phyloP scores from a whole-genome alignment of 441 rosid genomes.

The Lepidium campestre region DNA sequence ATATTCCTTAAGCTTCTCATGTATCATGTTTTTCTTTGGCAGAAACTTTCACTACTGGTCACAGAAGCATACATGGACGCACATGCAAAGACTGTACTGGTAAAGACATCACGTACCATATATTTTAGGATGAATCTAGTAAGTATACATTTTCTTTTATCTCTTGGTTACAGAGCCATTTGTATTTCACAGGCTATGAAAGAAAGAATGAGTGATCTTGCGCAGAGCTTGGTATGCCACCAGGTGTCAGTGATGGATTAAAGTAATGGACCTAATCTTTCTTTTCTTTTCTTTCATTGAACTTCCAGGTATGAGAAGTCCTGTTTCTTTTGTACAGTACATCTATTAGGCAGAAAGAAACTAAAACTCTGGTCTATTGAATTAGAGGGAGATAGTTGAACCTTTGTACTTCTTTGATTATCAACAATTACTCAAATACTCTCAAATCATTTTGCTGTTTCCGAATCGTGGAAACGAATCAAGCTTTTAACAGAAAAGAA shows the following conservation, averaged over 20 bases:
- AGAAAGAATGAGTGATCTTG: conserved; percentile 88
- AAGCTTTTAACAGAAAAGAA: background rate
- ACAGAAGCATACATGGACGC: conserved; percentile 92
- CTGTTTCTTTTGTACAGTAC: background rate
- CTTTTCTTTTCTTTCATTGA: background rate
- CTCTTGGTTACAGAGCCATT: background rate
- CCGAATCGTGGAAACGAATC: conserved; percentile 24
- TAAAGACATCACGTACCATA: conserved; percentile 13
- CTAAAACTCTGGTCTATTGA: conserved; percentile 10
- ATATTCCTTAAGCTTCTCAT: background rate
- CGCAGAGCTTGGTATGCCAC: conserved; percentile 96
- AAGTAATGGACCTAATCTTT: conserved; percentile 29
- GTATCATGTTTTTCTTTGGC: conserved; percentile 25
- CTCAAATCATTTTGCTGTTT: conserved; percentile 15
- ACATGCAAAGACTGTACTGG: conserved; percentile 86
- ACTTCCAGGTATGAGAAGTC: conserved; percentile 9
- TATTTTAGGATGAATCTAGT: background rate
- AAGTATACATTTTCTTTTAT: background rate
- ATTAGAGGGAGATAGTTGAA: background rate
- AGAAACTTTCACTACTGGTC: conserved; percentile 73
- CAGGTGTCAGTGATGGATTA: conserved; percentile 54
- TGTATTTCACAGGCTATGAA: conserved; percentile 66
- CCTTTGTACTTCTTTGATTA: conserved; percentile 6
- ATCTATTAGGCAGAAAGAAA: conserved; percentile 2
- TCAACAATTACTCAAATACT: conserved; percentile 20